phyloP scores from a whole-genome alignment of 1,284 basidiomycete species.

The Lentinula novae-zelandiae region DNA sequence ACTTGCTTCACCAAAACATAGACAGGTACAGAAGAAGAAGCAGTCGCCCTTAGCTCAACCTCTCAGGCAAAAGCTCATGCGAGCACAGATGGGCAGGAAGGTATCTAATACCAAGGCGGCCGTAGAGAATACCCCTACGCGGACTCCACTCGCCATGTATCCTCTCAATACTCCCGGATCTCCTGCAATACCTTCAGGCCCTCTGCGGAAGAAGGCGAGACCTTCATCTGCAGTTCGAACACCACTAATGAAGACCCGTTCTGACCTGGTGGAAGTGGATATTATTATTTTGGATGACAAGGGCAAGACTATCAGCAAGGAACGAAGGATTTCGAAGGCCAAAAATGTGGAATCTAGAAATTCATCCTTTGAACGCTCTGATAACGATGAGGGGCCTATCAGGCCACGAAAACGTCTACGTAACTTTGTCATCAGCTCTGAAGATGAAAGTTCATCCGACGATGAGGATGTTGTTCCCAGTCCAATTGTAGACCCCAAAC shows the following conservation, averaged over 20 bases:
- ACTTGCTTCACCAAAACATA: conserved; percentile 23
- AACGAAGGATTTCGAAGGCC: conserved; percentile 39
- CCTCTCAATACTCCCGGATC: conserved; percentile 39
- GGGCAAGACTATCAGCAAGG: conserved; percentile 54
- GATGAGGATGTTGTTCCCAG: neutral
- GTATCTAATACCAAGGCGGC: conserved; percentile 7
- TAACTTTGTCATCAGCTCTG: neutral
- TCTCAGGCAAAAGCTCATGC: conserved; percentile 15
- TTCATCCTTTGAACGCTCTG: neutral
- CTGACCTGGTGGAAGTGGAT: conserved; percentile 55
- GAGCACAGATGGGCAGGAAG: conserved; percentile 2
- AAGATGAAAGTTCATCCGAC: conserved; percentile 3
- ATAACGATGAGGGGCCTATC: neutral
- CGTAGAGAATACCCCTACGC: conserved; percentile 24
- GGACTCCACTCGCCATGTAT: conserved; percentile 39
- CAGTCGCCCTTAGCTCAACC: conserved; percentile 24
- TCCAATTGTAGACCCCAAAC: neutral
- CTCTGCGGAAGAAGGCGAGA: conserved; percentile 18
- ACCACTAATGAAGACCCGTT: conserved; percentile 32
- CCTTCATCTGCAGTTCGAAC: conserved; percentile 24
- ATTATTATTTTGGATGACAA: conserved; percentile 60
- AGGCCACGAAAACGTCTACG: neutral
- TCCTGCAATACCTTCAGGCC: conserved; percentile 27
- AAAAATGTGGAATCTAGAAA: neutral
- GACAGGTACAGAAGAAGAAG: conserved; percentile 28